Conservation (phyloP, 2,329 filamentous ascomycete genomes). For the Cordyceps cicadae region DNA sequence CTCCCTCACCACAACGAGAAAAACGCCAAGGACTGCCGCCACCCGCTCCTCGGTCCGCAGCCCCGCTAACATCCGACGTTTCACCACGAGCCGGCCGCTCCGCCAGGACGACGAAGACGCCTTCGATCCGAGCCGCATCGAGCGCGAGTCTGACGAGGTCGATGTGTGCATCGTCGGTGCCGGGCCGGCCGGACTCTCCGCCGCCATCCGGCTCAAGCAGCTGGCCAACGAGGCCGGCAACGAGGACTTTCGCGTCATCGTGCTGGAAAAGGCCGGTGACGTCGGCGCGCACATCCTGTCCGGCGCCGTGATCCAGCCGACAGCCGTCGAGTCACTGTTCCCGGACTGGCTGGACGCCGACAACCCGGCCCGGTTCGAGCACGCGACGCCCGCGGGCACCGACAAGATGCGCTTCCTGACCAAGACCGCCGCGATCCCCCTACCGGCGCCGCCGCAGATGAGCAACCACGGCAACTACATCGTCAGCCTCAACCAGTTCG, state of each 20-base stretch:
- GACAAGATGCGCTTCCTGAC: slow-evolving; percentile 96
- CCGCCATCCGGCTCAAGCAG: slow-evolving; percentile 92
- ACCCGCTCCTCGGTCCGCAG: not conserved
- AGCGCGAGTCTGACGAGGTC: slow-evolving; percentile 86
- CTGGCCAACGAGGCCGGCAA: slow-evolving; percentile 90
- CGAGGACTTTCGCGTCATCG: slow-evolving; percentile 85
- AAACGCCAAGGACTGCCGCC: not conserved
- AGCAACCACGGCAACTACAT: slow-evolving; percentile 98
- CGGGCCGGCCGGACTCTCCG: slow-evolving; percentile 86
- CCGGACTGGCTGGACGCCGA: slow-evolving; percentile 88
- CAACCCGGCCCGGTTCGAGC: slow-evolving; percentile 80
- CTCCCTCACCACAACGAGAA: not conserved
- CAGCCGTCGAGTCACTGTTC: slow-evolving; percentile 78
- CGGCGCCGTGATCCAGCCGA: slow-evolving; percentile 88
- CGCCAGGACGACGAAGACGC: slow-evolving; percentile 35
- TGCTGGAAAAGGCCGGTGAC: slow-evolving; percentile 93
- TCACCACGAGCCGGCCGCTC: slow-evolving; percentile 26
- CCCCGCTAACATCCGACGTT: slow-evolving; percentile 22
- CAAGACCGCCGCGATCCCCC: slow-evolving; percentile 64
- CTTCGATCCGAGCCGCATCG: slow-evolving; percentile 61
- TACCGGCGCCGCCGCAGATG: slow-evolving; percentile 94
- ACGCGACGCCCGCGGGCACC: slow-evolving; percentile 71
- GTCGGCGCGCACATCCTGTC: slow-evolving; percentile 92
- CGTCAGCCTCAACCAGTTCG: slow-evolving; percentile 87
- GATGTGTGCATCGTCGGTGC: slow-evolving; percentile 96